phyloP scores from a whole-genome alignment of 805 yeast species.

The Lachancea waltii region DNA sequence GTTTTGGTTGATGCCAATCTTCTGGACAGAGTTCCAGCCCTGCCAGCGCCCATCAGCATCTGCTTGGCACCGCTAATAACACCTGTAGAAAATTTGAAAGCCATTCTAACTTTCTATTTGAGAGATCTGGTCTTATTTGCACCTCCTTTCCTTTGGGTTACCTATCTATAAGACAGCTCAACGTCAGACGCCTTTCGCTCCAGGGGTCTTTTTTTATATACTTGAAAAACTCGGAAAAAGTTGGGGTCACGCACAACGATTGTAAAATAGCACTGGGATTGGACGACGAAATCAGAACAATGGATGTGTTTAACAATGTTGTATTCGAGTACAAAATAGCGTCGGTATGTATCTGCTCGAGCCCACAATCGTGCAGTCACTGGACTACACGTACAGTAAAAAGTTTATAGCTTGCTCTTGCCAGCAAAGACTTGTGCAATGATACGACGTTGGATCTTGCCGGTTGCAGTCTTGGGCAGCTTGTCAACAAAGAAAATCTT shows the following conservation, averaged over 20 bases:
- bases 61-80: constrained; percentile 7
- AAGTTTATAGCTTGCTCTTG: constrained; percentile 25
- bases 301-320: too few relatives aligned
- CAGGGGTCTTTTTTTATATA: constrained; percentile 3
- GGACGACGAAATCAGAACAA: neutral
- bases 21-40: constrained; percentile 1
- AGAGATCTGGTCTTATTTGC: constrained; percentile 4
- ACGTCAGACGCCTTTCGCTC: neutral
- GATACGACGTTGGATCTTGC: constrained; percentile 64
- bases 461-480: constrained; percentile 73
- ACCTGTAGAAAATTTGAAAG: constrained; percentile 5
- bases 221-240: neutral
- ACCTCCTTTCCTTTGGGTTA: constrained; percentile 9
- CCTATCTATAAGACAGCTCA: neutral
- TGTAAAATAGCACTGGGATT: neutral
- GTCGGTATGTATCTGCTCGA: too few relatives aligned
- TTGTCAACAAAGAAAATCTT: constrained; percentile 51
- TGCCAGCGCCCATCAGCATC: neutral
- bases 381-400: neutral
- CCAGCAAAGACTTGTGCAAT: constrained; percentile 48
- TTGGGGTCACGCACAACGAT: neutral
- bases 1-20: constrained; percentile 41
- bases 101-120: constrained; percentile 4
- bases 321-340: too few relatives aligned
- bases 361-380: neutral